Conservation (phyloP, 1,139 yeast species). For the Pichia sp. region DNA sequence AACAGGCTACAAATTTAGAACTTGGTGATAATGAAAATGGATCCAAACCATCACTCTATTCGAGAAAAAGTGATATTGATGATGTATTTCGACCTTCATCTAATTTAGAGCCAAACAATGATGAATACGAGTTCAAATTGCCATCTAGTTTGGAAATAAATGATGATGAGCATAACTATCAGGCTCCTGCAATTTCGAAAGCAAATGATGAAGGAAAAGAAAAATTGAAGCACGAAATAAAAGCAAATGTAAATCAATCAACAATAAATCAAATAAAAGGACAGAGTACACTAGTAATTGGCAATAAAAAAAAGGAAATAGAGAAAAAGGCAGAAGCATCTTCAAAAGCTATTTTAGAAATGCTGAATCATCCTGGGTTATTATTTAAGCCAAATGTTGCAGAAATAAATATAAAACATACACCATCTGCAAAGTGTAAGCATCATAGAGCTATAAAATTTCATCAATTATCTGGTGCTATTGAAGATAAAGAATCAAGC, state of each 20-base stretch:
- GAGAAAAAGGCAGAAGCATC: neutral
- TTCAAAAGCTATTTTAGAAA: conserved; percentile 1
- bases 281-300: too few species aligned
- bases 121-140: neutral
- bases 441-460: conserved; percentile 10
- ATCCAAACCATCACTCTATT: conserved; percentile 10
- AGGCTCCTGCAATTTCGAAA: neutral
- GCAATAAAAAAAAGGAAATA: neutral
- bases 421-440: conserved; percentile 5
- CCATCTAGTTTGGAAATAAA: conserved; percentile 8
- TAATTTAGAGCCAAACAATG: conserved; percentile 3
- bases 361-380: conserved; percentile 4
- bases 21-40: conserved; percentile 4
- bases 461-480: conserved; percentile 10
- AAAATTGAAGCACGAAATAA: too few species aligned
- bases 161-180: neutral
- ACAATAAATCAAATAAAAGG: too few species aligned
- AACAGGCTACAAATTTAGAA: neutral
- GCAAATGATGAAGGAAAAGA: neutral
- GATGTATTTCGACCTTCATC: conserved; percentile 1
- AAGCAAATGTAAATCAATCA: too few species aligned
- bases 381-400: neutral
- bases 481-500: conserved; percentile 4
- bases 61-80: conserved; percentile 12
- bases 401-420: conserved; percentile 6